Conservation (phyloP, 2,329 filamentous ascomycete genomes). For the Boeremia exigua region DNA sequence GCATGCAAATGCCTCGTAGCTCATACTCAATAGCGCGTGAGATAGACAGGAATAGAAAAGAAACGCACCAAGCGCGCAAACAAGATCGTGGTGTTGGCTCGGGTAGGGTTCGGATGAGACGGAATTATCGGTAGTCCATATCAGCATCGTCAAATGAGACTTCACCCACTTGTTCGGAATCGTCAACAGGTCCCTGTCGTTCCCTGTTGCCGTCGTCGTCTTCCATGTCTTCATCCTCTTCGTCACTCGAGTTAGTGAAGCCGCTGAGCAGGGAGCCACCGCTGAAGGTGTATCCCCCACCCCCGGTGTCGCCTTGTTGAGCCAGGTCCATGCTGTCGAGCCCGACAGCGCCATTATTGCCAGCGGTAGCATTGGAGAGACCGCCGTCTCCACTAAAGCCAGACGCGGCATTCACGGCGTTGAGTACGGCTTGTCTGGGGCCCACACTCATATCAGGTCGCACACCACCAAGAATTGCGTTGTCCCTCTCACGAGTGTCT, state of each 20-base stretch:
- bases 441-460: constrained; percentile 88
- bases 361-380: constrained; percentile 81
- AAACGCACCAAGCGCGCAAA: constrained; percentile 49
- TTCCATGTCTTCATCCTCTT: constrained; percentile 94
- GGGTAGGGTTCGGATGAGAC: constrained; percentile 20
- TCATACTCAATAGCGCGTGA: constrained; percentile 18
- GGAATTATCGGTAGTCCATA: constrained; percentile 63
- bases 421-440: constrained; percentile 72
- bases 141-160: constrained; percentile 67
- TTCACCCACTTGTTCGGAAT: constrained; percentile 71
- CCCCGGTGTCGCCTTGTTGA: constrained; percentile 69
- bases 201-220: constrained; percentile 76
- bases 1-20: constrained; percentile 20
- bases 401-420: constrained; percentile 63
- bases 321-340: constrained; percentile 71
- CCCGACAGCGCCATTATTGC: constrained; percentile 63
- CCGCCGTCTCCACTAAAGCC: constrained; percentile 57
- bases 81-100: constrained; percentile 37
- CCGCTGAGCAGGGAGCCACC: constrained; percentile 81
- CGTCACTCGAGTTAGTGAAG: constrained; percentile 93
- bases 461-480: constrained; percentile 96
- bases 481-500: constrained; percentile 93
- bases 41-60: constrained; percentile 25
- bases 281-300: constrained; percentile 75
- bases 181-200: constrained; percentile 54